Evolutionary conservation across 169 alveolate species (phyloP), one percentile per base, ranked within the genome.

Genomic region (Theileria luwenshuni): DNA sequence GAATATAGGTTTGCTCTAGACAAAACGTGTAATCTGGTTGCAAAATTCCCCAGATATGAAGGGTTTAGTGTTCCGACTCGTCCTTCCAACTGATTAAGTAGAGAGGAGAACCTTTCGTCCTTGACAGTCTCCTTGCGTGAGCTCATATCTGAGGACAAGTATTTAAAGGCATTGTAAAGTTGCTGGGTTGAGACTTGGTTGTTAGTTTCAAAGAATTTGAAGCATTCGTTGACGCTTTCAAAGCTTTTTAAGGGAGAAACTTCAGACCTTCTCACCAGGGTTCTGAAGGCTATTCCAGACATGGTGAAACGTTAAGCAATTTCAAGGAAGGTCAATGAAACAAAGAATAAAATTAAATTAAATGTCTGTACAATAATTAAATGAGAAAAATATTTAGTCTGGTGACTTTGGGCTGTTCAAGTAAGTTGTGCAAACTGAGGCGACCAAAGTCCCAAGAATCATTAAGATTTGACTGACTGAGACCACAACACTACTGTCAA

Each of bases 41-140:
- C 84, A 35, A 67, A 81, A 74, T 81, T 81, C 69, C 89, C 86
- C 52, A 76, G 63, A 30, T 79, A 79, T 13, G 84, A 72, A 0
- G 87, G 58, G 70, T 79, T 79, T 59, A 79, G 54, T 54, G 76
- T 79, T n/a, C 83, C 70, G 28, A 79, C 25, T 8, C 79, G 61
- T 27, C 61, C 65, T 52, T 88, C 91, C 21, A 88, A 43, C 58
- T 79, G 85, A n/a, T 71, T 45, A 32, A 81, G 73, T 41, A 86
- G 19, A 45, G 83, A 74, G 19, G 63, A 69, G 33, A 61, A 71
- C 17, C 87, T 69, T 38, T 42, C 73, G 41, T 79, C 87, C 13
- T 23, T 6, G 28, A 79, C 38, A 12, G 87, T 83, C 15, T 47
- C 25, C 32, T 56, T 74, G 19, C 83, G 68, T 15, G 51, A 68